Base-by-base conservation (phyloP, 306 rosid genomes). In the Prunus kanzakura region DNA sequence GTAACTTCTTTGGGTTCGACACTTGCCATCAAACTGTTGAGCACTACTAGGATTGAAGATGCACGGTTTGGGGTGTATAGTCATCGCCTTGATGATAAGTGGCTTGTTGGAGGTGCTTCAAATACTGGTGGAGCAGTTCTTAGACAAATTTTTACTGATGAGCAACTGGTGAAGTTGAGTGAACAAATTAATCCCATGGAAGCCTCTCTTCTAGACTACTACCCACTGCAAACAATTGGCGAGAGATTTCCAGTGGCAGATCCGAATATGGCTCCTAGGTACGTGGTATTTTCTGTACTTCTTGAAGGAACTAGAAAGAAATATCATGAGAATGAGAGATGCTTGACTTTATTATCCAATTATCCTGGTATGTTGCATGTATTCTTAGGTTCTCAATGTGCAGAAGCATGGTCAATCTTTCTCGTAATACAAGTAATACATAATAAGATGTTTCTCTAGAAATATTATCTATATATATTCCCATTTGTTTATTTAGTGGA, bases 91-190 rank as follows among this genome's bases (percentile, higher is more conserved):
- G 98, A 90, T 67, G 91, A 90, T 84, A 88, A 88, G 84, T 93
- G 97, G 98, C 97, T 93, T 6, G 98, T 93, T 80, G 98, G 97
- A 69, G 98, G 97, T 57, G 98, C 98, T 67, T 93, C 98, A 82
- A 93, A 93, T 86, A 88, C 97, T 3, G 97, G 98, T 14, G 96
- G 97, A 79, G 94, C 92, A 55, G 93, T 87, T 78, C 96, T 93
- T 76, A 89, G 93, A 79, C 87, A 88, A 81, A 68, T 93, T 5
- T 93, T 93, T 76, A 90, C 93, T 0, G 96, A 93, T 65, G 87
- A 87, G 74, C 87, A 87, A 78, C 80, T 93, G 78, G 87, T 76
- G 85, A 80, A 85, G 61, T 78, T 93, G 79, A 93, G 97, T 58
- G 84, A 82, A 84, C 87, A 87, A 41, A 91, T 93, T 63, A 81